These are phyloP conservation scores for Fomes fomentarius DNA, from an alignment of 1,284 basidiomycete species.

Conservation along the genomic window DNA sequence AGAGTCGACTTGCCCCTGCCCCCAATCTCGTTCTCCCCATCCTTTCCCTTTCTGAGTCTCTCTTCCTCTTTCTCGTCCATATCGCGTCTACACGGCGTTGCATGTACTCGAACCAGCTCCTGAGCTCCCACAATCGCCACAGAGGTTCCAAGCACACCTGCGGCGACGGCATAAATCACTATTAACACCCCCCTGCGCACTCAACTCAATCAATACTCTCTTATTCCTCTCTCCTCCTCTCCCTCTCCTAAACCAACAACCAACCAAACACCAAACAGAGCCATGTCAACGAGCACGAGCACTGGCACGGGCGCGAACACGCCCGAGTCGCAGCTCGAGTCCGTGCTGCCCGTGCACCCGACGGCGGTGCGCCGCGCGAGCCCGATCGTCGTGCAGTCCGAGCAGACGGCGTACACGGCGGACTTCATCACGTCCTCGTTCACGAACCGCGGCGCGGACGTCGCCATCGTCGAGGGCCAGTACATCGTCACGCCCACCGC, in stretches of 20 bases:
- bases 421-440: constrained; percentile 86
- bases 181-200: constrained; percentile 42
- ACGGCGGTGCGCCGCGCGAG: constrained; percentile 81
- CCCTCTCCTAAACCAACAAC: constrained; percentile 21
- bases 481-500: constrained; percentile 79
- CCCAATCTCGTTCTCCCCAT: not conserved
- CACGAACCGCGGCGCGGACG: constrained; percentile 81
- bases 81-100: no score
- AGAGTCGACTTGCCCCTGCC: constrained; percentile 5
- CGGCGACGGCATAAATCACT: constrained; percentile 59
- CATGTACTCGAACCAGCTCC: constrained; percentile 89
- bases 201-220: no score
- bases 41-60: constrained; percentile 1
- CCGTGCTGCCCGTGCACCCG: constrained; percentile 75
- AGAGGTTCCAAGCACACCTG: constrained; percentile 75
- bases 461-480: constrained; percentile 71
- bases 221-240: not conserved
- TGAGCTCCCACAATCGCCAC: constrained; percentile 78
- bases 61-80: not conserved
- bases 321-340: constrained; percentile 67
- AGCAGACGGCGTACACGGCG: constrained; percentile 81
- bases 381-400: constrained; percentile 83
- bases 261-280: constrained; percentile 1
- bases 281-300: constrained; percentile 48
- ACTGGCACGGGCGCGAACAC: constrained; percentile 63